A percentile compares a stretch with the other conserved stretches of the same genome.
phyloP scores from a whole-genome alignment of 2,329 filamentous ascomycete species.

The Fonsecaea nubica region DNA sequence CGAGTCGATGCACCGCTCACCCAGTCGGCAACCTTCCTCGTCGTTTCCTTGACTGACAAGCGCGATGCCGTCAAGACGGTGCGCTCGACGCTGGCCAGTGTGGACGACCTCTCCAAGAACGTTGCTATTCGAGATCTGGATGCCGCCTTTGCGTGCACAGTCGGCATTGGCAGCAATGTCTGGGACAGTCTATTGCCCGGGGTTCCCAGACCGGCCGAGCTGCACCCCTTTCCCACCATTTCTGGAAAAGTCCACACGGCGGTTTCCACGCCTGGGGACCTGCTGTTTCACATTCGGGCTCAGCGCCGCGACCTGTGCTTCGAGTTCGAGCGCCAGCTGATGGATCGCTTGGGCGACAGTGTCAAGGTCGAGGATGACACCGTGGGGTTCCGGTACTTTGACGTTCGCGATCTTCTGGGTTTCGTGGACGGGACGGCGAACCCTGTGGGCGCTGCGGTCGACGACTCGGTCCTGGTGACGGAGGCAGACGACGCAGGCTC shows the following conservation, averaged over 20 bases:
- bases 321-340: conserved; percentile 64
- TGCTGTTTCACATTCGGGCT: conserved; percentile 65
- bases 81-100: conserved; percentile 53
- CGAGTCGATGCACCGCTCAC: conserved; percentile 61
- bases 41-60: conserved; percentile 51
- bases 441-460: conserved; percentile 56
- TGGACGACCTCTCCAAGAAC: conserved; percentile 59
- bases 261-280: conserved; percentile 62
- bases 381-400: conserved; percentile 65
- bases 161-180: conserved; percentile 60
- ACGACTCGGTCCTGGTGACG: conserved; percentile 53
- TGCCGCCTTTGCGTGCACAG: conserved; percentile 59
- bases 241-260: conserved; percentile 59
- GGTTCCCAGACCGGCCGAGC: conserved; percentile 57
- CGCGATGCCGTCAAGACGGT: conserved; percentile 49
- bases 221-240: conserved; percentile 54
- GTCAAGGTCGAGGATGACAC: conserved; percentile 61
- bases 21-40: conserved; percentile 60
- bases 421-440: conserved; percentile 69
- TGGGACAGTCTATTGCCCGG: conserved; percentile 58
- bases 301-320: conserved; percentile 64
- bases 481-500: conserved; percentile 49
- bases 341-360: conserved; percentile 56
- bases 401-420: conserved; percentile 64
- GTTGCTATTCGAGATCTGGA: conserved; percentile 58